phyloP scores from a whole-genome alignment of 1,139 yeast genomes.

The Keqinozyma sinolaborantium region DNA sequence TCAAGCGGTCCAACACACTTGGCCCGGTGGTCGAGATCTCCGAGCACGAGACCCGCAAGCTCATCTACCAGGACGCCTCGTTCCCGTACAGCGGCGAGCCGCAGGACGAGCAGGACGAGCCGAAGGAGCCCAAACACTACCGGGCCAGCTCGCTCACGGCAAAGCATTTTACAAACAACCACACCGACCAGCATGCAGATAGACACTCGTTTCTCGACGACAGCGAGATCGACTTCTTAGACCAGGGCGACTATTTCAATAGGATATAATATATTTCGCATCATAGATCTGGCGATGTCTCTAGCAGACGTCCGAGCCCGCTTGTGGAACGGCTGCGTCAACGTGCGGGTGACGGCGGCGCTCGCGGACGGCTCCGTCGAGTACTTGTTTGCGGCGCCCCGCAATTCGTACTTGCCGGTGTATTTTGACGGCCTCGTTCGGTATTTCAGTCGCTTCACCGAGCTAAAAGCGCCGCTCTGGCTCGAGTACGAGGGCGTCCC shows the following conservation, averaged over 20 bases:
- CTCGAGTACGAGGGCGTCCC: conserved; percentile 64
- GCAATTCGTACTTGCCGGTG: conserved; percentile 61
- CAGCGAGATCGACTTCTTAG: conserved; percentile 25
- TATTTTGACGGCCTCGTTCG: conserved; percentile 36
- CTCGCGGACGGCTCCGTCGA: conserved; percentile 9
- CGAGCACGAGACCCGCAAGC: conserved; percentile 13
- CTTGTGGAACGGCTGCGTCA: too few relatives aligned
- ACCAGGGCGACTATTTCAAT: conserved; percentile 8
- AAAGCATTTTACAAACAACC: conserved; percentile 14
- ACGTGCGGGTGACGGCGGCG: too few relatives aligned
- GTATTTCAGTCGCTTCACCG: conserved; percentile 35
- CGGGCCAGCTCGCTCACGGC: conserved; percentile 5
- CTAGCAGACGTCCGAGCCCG: too few relatives aligned
- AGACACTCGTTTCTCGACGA: conserved; percentile 23
- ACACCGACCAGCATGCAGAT: conserved; percentile 4
- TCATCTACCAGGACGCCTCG: conserved; percentile 12
- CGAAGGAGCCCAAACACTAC: conserved; percentile 4
- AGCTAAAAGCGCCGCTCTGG: conserved; percentile 49
- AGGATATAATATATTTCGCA: conserved; percentile 3
- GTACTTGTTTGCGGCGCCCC: conserved; percentile 20
- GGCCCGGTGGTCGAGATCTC: conserved; percentile 8
- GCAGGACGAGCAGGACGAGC: too few relatives aligned
- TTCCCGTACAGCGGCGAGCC: too few relatives aligned
- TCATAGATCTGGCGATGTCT: too few relatives aligned
- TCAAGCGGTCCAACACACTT: conserved; percentile 5